phyloP scores from a whole-genome alignment of 768 basidiomycete species.

The Porphyrellus cyaneotinctus region DNA sequence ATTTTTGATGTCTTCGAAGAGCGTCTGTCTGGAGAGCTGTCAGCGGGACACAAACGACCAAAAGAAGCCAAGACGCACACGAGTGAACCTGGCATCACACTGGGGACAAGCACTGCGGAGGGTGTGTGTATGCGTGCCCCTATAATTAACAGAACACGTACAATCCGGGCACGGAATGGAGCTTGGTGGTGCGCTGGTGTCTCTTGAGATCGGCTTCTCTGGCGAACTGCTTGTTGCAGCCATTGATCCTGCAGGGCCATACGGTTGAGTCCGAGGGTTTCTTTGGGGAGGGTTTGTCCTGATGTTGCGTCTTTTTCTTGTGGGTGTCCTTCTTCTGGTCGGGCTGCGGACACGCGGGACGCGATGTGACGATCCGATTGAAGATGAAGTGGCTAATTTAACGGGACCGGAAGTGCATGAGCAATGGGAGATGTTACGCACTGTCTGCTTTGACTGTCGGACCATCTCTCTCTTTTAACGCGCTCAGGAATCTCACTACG shows the following conservation, averaged over 20 bases:
- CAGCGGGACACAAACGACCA: slow-evolving; percentile 11
- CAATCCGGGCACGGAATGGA: slow-evolving; percentile 73
- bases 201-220: slow-evolving; percentile 79
- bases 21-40: slow-evolving; percentile 62
- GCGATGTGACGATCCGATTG: slow-evolving; percentile 4
- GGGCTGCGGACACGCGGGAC: slow-evolving; percentile 23
- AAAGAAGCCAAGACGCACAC: slow-evolving; percentile 45
- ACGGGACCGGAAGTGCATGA: slow-evolving; percentile 9
- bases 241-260: slow-evolving; percentile 80
- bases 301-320: slow-evolving; percentile 35
- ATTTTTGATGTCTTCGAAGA: slow-evolving; percentile 74
- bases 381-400: slow-evolving; percentile 21
- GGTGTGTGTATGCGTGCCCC: slow-evolving; percentile 15
- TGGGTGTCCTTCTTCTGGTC: slow-evolving; percentile 42
- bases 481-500: slow-evolving; percentile 17
- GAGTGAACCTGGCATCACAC: slow-evolving; percentile 75
- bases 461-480: slow-evolving; percentile 24
- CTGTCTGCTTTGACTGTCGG: slow-evolving; percentile 34
- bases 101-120: slow-evolving; percentile 63
- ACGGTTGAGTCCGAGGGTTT: slow-evolving; percentile 47
- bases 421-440: slow-evolving; percentile 22
- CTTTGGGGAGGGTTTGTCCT: slow-evolving; percentile 50
- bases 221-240: slow-evolving; percentile 78
- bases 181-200: slow-evolving; percentile 76
- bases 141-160: slow-evolving; percentile 33